Percentiles rank a stretch among this genome's conserved stretches.
These are phyloP conservation scores for Astraeus odoratus DNA, from an alignment of 768 basidiomycete species.

Conservation along the genomic window DNA sequence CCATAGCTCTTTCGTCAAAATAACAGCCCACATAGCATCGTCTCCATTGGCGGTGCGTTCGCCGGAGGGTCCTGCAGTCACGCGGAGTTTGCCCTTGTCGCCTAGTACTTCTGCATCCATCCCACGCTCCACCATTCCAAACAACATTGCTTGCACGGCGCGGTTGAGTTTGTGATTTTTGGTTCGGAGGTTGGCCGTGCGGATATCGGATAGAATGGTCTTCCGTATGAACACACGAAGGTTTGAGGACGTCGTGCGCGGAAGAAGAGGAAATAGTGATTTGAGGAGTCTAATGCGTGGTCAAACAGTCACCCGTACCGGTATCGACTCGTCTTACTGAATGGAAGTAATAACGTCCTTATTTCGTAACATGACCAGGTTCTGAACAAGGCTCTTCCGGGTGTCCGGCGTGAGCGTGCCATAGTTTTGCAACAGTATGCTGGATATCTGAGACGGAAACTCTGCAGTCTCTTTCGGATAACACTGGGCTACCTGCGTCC, in stretches of 20 bases:
- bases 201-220: slow-evolving; percentile 91
- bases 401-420: slow-evolving; percentile 71
- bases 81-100: slow-evolving; percentile 73
- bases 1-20: slow-evolving; percentile 92
- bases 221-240: slow-evolving; percentile 83
- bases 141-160: slow-evolving; percentile 92
- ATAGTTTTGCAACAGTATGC: slow-evolving; percentile 74
- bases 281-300: slow-evolving; percentile 61
- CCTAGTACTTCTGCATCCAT: slow-evolving; percentile 77
- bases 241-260: slow-evolving; percentile 82
- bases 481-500: slow-evolving; percentile 70
- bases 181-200: slow-evolving; percentile 77
- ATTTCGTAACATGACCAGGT: slow-evolving; percentile 87
- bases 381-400: slow-evolving; percentile 80
- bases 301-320: slow-evolving; percentile 6
- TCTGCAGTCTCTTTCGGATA: slow-evolving; percentile 88
- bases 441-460: slow-evolving; percentile 75
- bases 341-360: slow-evolving; percentile 89
- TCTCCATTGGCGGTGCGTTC: slow-evolving; percentile 49
- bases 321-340: slow-evolving; percentile 49
- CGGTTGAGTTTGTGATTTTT: slow-evolving; percentile 96
- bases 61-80: slow-evolving; percentile 29
- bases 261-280: slow-evolving; percentile 89
- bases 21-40: slow-evolving; percentile 97
- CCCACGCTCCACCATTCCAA: slow-evolving; percentile 91